Conservation (phyloP, 495 filamentous ascomycete species). For the Pyrenula aspistea region DNA sequence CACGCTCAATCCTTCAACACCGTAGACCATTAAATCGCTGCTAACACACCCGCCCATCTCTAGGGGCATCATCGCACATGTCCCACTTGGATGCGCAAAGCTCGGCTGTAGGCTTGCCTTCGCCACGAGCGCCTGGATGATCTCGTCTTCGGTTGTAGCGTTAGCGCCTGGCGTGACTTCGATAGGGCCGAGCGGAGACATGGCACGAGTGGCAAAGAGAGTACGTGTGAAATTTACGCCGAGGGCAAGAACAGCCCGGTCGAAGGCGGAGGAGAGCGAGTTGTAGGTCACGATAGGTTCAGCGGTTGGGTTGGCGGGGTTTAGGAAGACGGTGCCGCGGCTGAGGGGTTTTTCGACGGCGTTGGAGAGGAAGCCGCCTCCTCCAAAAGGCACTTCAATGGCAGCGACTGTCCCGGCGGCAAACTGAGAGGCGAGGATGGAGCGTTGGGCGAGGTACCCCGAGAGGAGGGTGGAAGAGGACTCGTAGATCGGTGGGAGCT, state of each 20-base stretch:
- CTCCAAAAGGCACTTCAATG: not conserved
- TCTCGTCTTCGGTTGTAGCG: conserved; percentile 32
- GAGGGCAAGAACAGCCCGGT: conserved; percentile 30
- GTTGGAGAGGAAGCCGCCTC: not conserved
- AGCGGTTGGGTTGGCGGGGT: conserved; percentile 7
- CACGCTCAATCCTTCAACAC: conserved; percentile 35
- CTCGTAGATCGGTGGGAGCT: not conserved
- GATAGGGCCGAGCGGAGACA: not conserved
- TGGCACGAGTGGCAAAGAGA: conserved; percentile 4
- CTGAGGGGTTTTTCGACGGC: conserved; percentile 5
- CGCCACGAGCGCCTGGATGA: conserved; percentile 22
- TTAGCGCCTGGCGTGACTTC: conserved; percentile 31
- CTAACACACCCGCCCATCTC: conserved; percentile 38
- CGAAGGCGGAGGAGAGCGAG: conserved; percentile 30
- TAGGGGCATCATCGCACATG: conserved; percentile 42
- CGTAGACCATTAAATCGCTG: conserved; percentile 29
- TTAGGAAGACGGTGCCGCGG: conserved; percentile 13
- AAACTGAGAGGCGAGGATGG: not conserved
- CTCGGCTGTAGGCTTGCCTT: conserved; percentile 13
- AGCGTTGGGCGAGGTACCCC: not conserved
- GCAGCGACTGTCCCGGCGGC: not conserved
- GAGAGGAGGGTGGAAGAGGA: not conserved
- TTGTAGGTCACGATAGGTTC: conserved; percentile 18
- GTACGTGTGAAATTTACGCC: conserved; percentile 28
- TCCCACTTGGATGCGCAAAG: conserved; percentile 27